Evolutionary conservation across 768 basidiomycete genomes (phyloP), one percentile per base, ranked within the genome.

Genomic region (Xanthoconium stramineum): DNA sequence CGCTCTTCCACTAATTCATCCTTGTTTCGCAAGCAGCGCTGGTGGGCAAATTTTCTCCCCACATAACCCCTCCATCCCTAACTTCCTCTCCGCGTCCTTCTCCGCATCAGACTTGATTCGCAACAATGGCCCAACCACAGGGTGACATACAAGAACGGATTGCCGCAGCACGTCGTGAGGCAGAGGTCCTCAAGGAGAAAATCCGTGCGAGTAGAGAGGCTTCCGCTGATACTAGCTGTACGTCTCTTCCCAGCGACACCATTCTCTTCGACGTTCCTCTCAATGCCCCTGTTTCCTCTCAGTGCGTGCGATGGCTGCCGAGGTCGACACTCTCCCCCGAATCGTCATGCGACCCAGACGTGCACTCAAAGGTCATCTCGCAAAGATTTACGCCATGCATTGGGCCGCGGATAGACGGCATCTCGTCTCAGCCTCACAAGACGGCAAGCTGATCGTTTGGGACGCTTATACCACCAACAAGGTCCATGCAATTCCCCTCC

Each of bases 381-480:
- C 96, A 59, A 99, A 99, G 81, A 98, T 99, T 69, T 99, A 99
- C 73, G 96, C 96, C 47, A 97, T 99, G 91, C 97, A 99, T 74
- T 99, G 97, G 97, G 90, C 96, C 35, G 86, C 90, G 50, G 96
- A 99, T 79, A 85, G 94, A 68, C 83, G 97, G 66, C 96, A 99
- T 78, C 85, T 99, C 58, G 96, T 99, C 36, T 98, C 97, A 15
- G 96, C 96, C n/a, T 98, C 96, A 3, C 96, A 99, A 72, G 96
- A 99, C 70, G 96, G 96, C 51, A 99, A 99, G 74, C 84, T 99
- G 56, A 98, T 99, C 70, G 96, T 99, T 52, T 99, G 96, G 96
- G 96, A 99, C 74, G 96, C 96, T 49, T 98, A 98, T 75, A 98
- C 96, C n/a, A 97, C 95, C 56, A 99, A 99, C 83, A 99, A 99